Conservation (phyloP, 345 rosid species). For the Hypericum perforatum region DNA sequence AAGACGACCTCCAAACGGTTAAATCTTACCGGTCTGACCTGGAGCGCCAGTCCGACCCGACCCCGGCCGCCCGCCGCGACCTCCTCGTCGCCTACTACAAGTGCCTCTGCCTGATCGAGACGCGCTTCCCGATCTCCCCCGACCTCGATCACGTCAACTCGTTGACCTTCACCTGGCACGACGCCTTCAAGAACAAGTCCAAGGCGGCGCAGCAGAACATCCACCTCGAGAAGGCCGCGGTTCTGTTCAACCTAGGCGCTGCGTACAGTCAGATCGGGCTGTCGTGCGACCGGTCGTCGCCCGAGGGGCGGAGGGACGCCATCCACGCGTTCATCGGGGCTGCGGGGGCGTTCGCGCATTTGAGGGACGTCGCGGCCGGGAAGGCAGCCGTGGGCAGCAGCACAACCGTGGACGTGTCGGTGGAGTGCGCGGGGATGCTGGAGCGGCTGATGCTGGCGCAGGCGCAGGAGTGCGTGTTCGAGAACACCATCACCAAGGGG, state of each 20-base stretch:
- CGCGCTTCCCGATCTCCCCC: slow-evolving; percentile 91
- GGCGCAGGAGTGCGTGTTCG: slow-evolving; percentile 96
- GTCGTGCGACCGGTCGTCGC: slow-evolving; percentile 59
- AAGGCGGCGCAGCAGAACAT: slow-evolving; percentile 88
- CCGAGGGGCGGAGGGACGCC: slow-evolving; percentile 82
- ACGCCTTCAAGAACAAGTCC: slow-evolving; percentile 76
- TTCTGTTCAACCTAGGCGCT: slow-evolving; percentile 78
- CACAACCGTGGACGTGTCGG: slow-evolving; percentile 70
- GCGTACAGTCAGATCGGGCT: slow-evolving; percentile 82
- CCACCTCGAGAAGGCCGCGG: slow-evolving; percentile 86
- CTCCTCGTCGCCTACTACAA: slow-evolving; percentile 60
- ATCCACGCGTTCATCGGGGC: slow-evolving; percentile 82
- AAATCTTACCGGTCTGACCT: slow-evolving; percentile 69
- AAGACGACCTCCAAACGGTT: slow-evolving; percentile 76
- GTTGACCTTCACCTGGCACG: slow-evolving; percentile 73
- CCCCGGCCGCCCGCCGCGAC: slow-evolving; percentile 74
- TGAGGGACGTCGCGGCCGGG: slow-evolving; percentile 64
- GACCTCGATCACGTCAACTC: slow-evolving; percentile 72
- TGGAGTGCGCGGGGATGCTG: slow-evolving; percentile 88
- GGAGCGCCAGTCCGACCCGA: slow-evolving; percentile 67
- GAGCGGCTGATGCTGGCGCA: slow-evolving; percentile 93
- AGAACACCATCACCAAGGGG: slow-evolving; percentile 91
- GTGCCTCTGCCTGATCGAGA: slow-evolving; percentile 74
- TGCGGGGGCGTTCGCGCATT: slow-evolving; percentile 66
- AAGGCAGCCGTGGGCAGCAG: slow-evolving; percentile 73